Percentiles rank a stretch among this genome's conserved stretches.
phyloP scores from a whole-genome alignment of 306 rosid species.

The Cyclanthera cordifolia region DNA sequence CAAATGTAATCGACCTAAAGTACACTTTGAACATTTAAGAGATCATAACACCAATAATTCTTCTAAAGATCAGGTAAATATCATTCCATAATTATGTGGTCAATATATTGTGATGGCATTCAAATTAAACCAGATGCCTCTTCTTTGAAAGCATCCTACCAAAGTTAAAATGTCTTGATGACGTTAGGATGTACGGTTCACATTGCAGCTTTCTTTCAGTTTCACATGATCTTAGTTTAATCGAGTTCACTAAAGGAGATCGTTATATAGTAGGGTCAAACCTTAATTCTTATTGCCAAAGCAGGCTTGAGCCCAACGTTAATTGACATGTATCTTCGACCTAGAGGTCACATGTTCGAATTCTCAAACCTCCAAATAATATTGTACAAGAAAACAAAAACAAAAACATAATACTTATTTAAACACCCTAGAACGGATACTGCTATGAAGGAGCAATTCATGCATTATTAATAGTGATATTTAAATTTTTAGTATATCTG shows the following conservation, averaged over 20 bases:
- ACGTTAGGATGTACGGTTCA: background rate
- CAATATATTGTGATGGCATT: background rate
- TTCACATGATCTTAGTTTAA: background rate
- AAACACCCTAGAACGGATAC: background rate
- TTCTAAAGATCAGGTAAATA: background rate
- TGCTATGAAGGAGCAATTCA: background rate
- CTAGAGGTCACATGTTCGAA: too few species aligned
- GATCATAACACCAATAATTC: background rate
- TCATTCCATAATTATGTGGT: background rate
- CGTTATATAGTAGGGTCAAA: background rate
- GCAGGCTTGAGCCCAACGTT: too few species aligned
- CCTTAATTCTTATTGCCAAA: background rate
- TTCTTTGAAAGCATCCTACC: background rate
- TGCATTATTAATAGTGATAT: background rate
- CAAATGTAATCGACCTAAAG: too few species aligned
- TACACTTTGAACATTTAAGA: too few species aligned
- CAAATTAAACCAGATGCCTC: background rate
- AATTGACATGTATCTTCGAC: too few species aligned
- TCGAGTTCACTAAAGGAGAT: background rate
- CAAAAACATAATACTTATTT: too few species aligned
- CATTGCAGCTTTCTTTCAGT: conserved; percentile 1
- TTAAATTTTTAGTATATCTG: background rate
- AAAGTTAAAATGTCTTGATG: background rate
- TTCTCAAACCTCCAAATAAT: too few species aligned
- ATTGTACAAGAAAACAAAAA: too few species aligned